Evolutionary conservation across 1,284 basidiomycete genomes (phyloP).

Genomic region (Crucibulum parvulum): DNA sequence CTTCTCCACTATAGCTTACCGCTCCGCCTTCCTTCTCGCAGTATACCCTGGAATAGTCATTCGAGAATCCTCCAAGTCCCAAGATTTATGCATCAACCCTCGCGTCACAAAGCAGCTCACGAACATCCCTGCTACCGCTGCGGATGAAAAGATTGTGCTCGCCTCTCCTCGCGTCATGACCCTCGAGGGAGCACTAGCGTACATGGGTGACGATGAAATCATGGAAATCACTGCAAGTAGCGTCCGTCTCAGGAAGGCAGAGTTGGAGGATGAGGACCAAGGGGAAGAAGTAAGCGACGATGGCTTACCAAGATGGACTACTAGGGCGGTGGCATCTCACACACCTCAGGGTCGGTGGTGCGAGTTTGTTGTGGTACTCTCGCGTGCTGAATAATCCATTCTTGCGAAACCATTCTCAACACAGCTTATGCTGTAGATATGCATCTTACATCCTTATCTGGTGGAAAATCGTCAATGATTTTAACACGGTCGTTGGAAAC

Average conservation of each 20-base stretch:
- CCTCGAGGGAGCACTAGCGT: slow-evolving; percentile 22
- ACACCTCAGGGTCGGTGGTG: too few species aligned
- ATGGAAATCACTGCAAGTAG: slow-evolving; percentile 49
- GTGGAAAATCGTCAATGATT: too few species aligned
- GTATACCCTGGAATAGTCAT: slow-evolving; percentile 57
- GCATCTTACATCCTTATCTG: too few species aligned
- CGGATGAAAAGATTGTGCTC: slow-evolving; percentile 36
- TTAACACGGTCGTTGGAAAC: too few species aligned
- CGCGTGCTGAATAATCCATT: too few species aligned
- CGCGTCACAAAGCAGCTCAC: slow-evolving; percentile 53
- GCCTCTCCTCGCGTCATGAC: too few species aligned
- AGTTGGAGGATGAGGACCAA: slow-evolving; percentile 37
- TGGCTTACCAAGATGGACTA: too few species aligned
- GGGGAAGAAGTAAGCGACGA: not conserved
- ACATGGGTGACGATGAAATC: slow-evolving; percentile 54
- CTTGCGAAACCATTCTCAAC: too few species aligned
- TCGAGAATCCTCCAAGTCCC: slow-evolving; percentile 50
- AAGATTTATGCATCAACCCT: slow-evolving; percentile 51
- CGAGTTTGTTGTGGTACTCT: too few species aligned
- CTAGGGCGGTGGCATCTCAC: too few species aligned
- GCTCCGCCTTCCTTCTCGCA: slow-evolving; percentile 8
- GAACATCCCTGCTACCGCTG: slow-evolving; percentile 51
- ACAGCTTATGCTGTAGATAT: too few species aligned
- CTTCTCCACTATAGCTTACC: too few species aligned
- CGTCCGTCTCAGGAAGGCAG: slow-evolving; percentile 46